Base-by-base conservation (phyloP, 192 early-diverging fungal genomes). In the Chytriomyces confervae region DNA sequence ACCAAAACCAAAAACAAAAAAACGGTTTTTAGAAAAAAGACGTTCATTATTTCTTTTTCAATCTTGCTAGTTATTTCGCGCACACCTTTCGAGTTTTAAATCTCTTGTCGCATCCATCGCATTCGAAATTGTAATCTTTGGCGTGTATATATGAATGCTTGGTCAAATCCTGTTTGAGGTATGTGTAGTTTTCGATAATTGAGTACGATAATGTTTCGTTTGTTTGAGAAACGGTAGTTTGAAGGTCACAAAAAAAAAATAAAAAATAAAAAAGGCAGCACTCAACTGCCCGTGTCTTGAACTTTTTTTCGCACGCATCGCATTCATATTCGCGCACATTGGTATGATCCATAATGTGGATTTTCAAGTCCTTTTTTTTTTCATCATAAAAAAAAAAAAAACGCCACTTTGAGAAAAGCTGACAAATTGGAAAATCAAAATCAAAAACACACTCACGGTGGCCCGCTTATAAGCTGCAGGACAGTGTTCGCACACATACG, bases 11-110 rank as follows among this genome's bases (percentile, higher is more conserved):
- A 36, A 36, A 36, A 36, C 0, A 36, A 36, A 36, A 36, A 36
- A 36, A 36, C 0, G 0, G 36, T 0, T 36, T 36, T 36, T 1
- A 1, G 2, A 36, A 36, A 36, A 36, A 36, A 0, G 36, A 3
- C 24, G 24, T 36, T 2, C 36, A 36, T 36, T 36, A 1, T 36
- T 36, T 36, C 36, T 36, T 36, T 36, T 36, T 36, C 36, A 36
- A 36, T 36, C 36, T 36, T 36, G 36, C 36, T 36, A 4, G 1
- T 36, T 36, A 3, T 36, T 36, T 36, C 36, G 36, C 36, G 36
- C 36, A 36, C 23, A 74, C 72, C 61, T 74, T 74, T 61, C 72
- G 20, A 11, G 72, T 74, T 47, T 74, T 74, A 61, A 74, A 74
- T 60, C 36, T 61, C 20, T 63, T 61, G 47, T 74, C 61, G 61